A percentile compares a stretch with the other conserved stretches of the same genome.
phyloP scores from a whole-genome alignment of 441 rosid genomes.

The Flueggea neowawraea region DNA sequence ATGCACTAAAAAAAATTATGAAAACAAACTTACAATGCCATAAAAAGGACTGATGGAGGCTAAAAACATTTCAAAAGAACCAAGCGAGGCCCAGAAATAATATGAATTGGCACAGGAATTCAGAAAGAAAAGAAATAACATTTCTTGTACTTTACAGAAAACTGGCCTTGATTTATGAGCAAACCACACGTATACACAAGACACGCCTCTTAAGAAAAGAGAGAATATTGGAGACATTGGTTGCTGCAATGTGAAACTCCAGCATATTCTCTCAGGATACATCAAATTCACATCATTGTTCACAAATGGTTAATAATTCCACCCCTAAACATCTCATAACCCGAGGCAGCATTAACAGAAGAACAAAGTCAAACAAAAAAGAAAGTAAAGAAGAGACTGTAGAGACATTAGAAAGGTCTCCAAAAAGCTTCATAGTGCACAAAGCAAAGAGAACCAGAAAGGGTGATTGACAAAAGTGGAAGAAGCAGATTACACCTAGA shows the following conservation, averaged over 20 bases:
- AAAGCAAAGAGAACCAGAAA: too few species aligned
- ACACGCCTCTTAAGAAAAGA: slow-evolving; percentile 1
- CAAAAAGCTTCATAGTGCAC: too few species aligned
- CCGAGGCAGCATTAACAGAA: background rate
- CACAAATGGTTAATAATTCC: background rate
- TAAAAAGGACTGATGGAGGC: too few species aligned
- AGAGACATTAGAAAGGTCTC: too few species aligned
- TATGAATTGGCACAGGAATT: slow-evolving; percentile 6
- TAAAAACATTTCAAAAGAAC: too few species aligned
- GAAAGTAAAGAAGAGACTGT: too few species aligned
- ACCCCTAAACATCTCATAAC: background rate
- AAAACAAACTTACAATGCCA: slow-evolving; percentile 2
- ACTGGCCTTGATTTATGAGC: slow-evolving; percentile 15
- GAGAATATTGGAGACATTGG: slow-evolving; percentile 17
- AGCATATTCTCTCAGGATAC: slow-evolving; percentile 22
- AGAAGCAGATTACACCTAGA: too few species aligned
- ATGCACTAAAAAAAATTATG: too few species aligned
- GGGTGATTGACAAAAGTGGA: too few species aligned
- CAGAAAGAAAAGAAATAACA: background rate
- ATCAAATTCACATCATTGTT: slow-evolving; percentile 33
- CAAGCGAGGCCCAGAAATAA: slow-evolving; percentile 3
- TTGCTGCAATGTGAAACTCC: slow-evolving; percentile 5
- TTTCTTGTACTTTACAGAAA: slow-evolving; percentile 11
- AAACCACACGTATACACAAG: too few species aligned
- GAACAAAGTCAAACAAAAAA: too few species aligned